Evolutionary conservation across 768 basidiomycete species (phyloP), one percentile per base, ranked within the genome.

Genomic region (Lentinula raphanica): DNA sequence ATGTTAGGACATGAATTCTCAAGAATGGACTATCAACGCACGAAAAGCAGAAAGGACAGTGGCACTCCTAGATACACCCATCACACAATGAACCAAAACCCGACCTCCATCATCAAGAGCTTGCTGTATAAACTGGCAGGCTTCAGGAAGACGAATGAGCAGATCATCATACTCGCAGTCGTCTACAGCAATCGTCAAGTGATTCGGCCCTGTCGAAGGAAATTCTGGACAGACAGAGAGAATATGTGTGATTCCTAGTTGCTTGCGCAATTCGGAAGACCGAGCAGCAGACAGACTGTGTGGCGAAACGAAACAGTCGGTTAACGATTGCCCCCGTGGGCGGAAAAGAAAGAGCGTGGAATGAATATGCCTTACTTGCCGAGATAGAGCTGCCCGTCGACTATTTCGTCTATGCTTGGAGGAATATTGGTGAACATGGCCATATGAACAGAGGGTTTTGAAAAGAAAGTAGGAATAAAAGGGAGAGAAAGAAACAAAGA

Each of bases 71-170:
- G 86, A 90, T 7, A 90, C 70, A 5, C 88, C 89, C 81, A 88
- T 86, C 9, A 84, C 73, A 65, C 88, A 90, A 60, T 90, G 88
- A 13, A 90, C 84, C 9, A 90, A 77, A 5, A 89, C 81, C 46
- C 72, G 76, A 0, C 86, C 86, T 25, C 79, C 78, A 1, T 65
- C 38, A 8, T 71, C 67, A 39, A 90, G 62, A 3, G 88, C 85
- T 21, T 73, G 60, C 62, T 86, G 76, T 29, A 91, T 88, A 67
- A 88, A 91, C 13, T 64, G 68, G 64, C 84, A 85, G 9, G 84
- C 76, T 17, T 67, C 59, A 3, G 85, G 82, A 2, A 91, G 72
- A 62, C 87, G 79, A n/a, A 85, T 82, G 15, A 90, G 79, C 25
- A 91, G 74, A 40, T 82, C 74, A 21, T 76, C 75, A 58, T 78